A percentile compares a stretch with the other conserved stretches of the same genome.
Evolutionary conservation across 116 monocot genomes (phyloP).

Genomic region (Iris pallida): DNA sequence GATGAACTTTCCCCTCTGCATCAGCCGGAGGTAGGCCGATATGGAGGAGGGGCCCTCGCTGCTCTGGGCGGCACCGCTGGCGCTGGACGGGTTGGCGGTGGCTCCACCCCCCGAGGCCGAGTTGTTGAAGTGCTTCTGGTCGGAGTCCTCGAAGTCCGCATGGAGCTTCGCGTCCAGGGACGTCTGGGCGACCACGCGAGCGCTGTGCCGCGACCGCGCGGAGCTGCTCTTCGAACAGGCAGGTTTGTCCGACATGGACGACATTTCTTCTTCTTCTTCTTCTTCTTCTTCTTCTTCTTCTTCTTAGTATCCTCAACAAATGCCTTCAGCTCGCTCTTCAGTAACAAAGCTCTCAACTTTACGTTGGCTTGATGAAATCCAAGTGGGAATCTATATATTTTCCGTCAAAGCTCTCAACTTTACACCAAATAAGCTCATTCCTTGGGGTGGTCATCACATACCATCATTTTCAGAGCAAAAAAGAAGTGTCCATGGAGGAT

Average conservation of each 20-base stretch:
- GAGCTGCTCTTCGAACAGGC: conserved; percentile 43
- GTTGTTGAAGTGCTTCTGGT: conserved; percentile 16
- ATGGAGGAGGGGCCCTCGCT: conserved; percentile 26
- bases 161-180: conserved; percentile 72
- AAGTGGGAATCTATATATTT: too few relatives aligned
- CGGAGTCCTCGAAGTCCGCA: conserved; percentile 63
- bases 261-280: conserved; percentile 3
- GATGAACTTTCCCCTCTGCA: conserved; percentile 59
- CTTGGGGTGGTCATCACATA: too few relatives aligned
- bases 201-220: conserved; percentile 36
- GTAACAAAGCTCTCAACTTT: too few relatives aligned
- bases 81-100: conserved; percentile 3
- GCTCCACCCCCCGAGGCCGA: background rate
- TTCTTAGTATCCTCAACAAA: too few relatives aligned
- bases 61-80: background rate
- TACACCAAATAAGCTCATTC: too few relatives aligned
- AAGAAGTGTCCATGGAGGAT: too few relatives aligned
- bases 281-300: too few relatives aligned
- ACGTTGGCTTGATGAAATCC: too few relatives aligned
- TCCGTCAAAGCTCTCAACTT: too few relatives aligned
- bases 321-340: too few relatives aligned
- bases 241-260: conserved; percentile 30
- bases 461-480: too few relatives aligned
- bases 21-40: conserved; percentile 58
- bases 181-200: conserved; percentile 37